A percentile compares a stretch with the other conserved stretches of the same genome.
phyloP scores from a whole-genome alignment of 1,139 yeast genomes.

The Saccharomycopsis crataegensis region DNA sequence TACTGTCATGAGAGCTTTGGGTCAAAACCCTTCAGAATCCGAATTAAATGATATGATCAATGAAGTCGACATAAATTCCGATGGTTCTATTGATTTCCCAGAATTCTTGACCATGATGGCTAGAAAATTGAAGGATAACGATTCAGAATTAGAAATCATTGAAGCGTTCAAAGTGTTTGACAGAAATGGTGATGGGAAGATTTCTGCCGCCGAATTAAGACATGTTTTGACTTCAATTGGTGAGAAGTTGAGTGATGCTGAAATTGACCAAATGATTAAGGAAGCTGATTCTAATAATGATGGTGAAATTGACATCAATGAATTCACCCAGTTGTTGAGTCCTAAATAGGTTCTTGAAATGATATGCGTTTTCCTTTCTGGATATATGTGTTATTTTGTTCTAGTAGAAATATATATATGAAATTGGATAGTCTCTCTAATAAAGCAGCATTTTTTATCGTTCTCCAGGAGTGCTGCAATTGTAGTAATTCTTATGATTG shows the following conservation, averaged over 20 bases:
- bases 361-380: too few relatives aligned
- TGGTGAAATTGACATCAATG: slow-evolving; percentile 93
- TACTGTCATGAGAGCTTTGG: slow-evolving; percentile 96
- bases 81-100: slow-evolving; percentile 90
- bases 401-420: too few relatives aligned
- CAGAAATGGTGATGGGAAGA: slow-evolving; percentile 89
- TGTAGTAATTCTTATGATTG: too few relatives aligned
- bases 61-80: slow-evolving; percentile 93
- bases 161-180: slow-evolving; percentile 95
- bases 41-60: slow-evolving; percentile 95
- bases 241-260: slow-evolving; percentile 90
- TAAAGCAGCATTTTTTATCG: too few relatives aligned
- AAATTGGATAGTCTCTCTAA: too few relatives aligned
- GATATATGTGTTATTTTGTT: too few relatives aligned
- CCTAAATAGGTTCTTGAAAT: slow-evolving; percentile 25
- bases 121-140: slow-evolving; percentile 93
- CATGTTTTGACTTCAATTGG: slow-evolving; percentile 96
- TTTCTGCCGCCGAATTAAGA: slow-evolving; percentile 91
- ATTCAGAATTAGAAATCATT: slow-evolving; percentile 91
- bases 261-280: slow-evolving; percentile 92
- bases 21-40: slow-evolving; percentile 93
- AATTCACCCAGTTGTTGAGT: slow-evolving; percentile 70
- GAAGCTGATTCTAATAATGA: slow-evolving; percentile 95
- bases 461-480: too few relatives aligned
- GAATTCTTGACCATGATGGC: slow-evolving; percentile 68